A percentile compares a stretch with the other conserved stretches of the same genome.
Conservation (phyloP, 2,329 filamentous ascomycete genomes). For the Fusarium devonianum region DNA sequence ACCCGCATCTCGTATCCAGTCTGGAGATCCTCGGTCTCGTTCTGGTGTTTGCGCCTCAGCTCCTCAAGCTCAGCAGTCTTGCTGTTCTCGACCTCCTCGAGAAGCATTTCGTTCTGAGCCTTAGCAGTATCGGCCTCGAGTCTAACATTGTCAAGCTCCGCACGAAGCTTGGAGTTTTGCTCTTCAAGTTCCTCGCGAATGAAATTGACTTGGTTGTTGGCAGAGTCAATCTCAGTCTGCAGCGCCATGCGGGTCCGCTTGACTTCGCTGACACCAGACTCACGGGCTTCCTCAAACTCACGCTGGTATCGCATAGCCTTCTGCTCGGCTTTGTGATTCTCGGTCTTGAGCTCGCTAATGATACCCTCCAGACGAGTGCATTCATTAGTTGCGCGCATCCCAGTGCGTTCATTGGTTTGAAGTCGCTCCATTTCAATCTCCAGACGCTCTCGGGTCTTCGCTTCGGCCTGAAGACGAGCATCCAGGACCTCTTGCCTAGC, state of each 20-base stretch:
- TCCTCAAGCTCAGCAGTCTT: slow-evolving; percentile 65
- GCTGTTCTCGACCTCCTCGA: slow-evolving; percentile 79
- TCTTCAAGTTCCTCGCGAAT: slow-evolving; percentile 83
- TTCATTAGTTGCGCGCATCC: slow-evolving; percentile 69
- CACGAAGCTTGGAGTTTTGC: slow-evolving; percentile 74
- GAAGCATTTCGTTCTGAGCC: slow-evolving; percentile 81
- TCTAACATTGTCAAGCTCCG: slow-evolving; percentile 78
- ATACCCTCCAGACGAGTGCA: slow-evolving; percentile 65
- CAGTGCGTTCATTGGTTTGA: slow-evolving; percentile 69
- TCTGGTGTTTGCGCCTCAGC: slow-evolving; percentile 66
- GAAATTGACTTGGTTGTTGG: slow-evolving; percentile 85
- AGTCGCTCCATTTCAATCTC: slow-evolving; percentile 72
- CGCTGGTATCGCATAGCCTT: slow-evolving; percentile 74
- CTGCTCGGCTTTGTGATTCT: slow-evolving; percentile 77
- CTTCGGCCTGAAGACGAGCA: slow-evolving; percentile 76
- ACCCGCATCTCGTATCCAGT: slow-evolving; percentile 78
- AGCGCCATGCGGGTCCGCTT: slow-evolving; percentile 80
- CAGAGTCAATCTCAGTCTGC: slow-evolving; percentile 81
- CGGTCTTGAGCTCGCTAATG: slow-evolving; percentile 64
- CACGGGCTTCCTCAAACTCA: slow-evolving; percentile 84
- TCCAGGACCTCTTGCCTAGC: slow-evolving; percentile 83
- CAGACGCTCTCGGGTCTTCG: slow-evolving; percentile 71
- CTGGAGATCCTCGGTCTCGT: slow-evolving; percentile 76
- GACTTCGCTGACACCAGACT: slow-evolving; percentile 80
- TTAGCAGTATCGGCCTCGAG: slow-evolving; percentile 83